Conservation (phyloP, 768 basidiomycete species). For the Russula sp. region DNA sequence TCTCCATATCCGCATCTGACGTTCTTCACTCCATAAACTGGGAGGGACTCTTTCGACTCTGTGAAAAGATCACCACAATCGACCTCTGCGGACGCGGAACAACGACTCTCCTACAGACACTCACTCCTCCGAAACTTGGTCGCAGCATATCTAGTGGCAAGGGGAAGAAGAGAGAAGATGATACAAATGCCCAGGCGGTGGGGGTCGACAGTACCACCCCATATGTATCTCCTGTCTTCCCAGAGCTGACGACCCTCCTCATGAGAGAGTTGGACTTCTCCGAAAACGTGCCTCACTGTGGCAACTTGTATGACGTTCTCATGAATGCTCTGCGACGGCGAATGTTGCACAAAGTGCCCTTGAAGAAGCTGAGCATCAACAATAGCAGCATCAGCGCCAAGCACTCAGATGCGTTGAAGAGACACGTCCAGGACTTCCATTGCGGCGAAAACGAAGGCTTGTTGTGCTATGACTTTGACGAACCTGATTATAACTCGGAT, state of each 20-base stretch:
- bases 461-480: too few relatives aligned
- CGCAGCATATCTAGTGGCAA: neutral
- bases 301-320: too few relatives aligned
- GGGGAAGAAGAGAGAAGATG: neutral
- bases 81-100: neutral
- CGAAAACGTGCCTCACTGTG: neutral
- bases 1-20: neutral
- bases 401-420: too few relatives aligned
- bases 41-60: neutral
- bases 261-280: neutral
- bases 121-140: neutral
- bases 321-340: too few relatives aligned
- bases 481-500: too few relatives aligned
- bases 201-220: too few relatives aligned
- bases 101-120: neutral
- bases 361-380: too few relatives aligned
- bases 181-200: neutral
- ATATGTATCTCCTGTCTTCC: neutral
- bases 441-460: too few relatives aligned
- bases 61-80: neutral
- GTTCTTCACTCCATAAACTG: neutral
- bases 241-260: constrained; percentile 1
- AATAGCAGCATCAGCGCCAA: too few relatives aligned
- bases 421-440: too few relatives aligned
- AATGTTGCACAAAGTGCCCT: too few relatives aligned